phyloP scores from a whole-genome alignment of 805 yeast species.

The Myxozyma neotropica region DNA sequence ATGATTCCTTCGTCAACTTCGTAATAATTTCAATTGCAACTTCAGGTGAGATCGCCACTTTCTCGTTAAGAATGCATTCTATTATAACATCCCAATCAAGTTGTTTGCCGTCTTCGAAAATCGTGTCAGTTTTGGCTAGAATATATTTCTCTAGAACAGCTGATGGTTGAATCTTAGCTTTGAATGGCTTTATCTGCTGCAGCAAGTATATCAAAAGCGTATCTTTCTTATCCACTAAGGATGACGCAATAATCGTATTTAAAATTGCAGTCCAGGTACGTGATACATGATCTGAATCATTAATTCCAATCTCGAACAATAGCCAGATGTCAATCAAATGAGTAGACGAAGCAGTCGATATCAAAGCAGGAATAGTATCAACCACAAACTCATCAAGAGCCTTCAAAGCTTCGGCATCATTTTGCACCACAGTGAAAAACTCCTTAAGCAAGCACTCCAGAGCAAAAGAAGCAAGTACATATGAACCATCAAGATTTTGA shows the following conservation, averaged over 20 bases:
- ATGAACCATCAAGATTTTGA: background rate
- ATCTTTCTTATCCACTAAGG: constrained; percentile 13
- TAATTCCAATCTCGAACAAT: background rate
- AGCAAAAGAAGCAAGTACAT: constrained; percentile 2
- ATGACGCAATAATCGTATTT: constrained; percentile 6
- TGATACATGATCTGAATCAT: background rate
- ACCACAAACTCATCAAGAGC: constrained; percentile 15
- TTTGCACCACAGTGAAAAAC: constrained; percentile 1
- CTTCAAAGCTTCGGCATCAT: background rate
- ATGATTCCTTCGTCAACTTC: constrained; percentile 1
- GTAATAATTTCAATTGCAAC: constrained; percentile 9
- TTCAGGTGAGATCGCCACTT: constrained; percentile 6
- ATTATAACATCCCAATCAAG: constrained; percentile 23
- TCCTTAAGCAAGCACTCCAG: constrained; percentile 13
- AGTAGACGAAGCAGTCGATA: constrained; percentile 12
- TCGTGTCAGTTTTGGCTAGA: background rate
- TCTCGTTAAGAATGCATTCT: constrained; percentile 9
- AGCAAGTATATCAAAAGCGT: constrained; percentile 7
- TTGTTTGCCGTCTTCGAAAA: constrained; percentile 12
- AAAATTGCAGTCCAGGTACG: constrained; percentile 1
- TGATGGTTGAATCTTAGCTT: background rate
- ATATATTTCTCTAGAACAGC: constrained; percentile 13
- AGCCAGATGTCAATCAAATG: constrained; percentile 21
- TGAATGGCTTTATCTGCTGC: constrained; percentile 1
- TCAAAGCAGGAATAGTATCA: constrained; percentile 8